Percentiles rank a stretch among this genome's conserved stretches.
These are phyloP conservation scores for Claviceps sp. DNA, from an alignment of 2,329 filamentous ascomycete genomes.

Conservation along the genomic window DNA sequence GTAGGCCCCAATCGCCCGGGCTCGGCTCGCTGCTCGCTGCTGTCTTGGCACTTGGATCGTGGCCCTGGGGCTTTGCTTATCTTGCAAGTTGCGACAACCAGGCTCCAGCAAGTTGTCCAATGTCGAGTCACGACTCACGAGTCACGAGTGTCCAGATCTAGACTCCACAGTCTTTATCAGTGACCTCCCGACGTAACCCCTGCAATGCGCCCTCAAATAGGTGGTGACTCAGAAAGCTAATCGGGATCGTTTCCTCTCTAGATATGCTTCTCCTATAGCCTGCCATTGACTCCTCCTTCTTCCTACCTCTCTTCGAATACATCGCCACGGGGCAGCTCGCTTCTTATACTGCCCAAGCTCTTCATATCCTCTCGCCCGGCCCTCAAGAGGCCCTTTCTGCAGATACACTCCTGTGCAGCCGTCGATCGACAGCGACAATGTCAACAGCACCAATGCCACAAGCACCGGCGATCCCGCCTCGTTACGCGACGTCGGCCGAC, in stretches of 20 bases:
- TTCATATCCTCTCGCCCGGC: neutral
- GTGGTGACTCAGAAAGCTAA: conserved; percentile 1
- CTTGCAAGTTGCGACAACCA: conserved; percentile 3
- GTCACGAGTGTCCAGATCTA: neutral
- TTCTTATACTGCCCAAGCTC: neutral
- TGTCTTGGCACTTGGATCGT: too few species aligned
- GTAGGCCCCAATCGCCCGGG: too few species aligned
- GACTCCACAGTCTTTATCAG: conserved; percentile 4
- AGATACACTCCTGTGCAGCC: neutral
- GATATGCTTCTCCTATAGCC: conserved; percentile 2
- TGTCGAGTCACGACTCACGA: too few species aligned
- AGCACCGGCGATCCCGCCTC: conserved; percentile 42
- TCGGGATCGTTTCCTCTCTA: neutral
- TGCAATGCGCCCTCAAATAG: neutral
- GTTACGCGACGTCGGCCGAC: conserved; percentile 38
- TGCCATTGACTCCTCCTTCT: neutral
- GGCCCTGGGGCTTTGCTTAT: conserved; percentile 2
- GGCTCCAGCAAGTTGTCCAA: neutral
- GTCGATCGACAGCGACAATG: conserved; percentile 20
- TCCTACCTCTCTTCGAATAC: neutral
- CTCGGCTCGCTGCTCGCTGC: too few species aligned
- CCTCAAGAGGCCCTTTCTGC: neutral
- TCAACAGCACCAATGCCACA: conserved; percentile 35
- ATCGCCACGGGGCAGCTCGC: neutral
- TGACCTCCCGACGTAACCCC: neutral